Conservation (phyloP, 345 rosid species). For the Linum usitatissimum region DNA sequence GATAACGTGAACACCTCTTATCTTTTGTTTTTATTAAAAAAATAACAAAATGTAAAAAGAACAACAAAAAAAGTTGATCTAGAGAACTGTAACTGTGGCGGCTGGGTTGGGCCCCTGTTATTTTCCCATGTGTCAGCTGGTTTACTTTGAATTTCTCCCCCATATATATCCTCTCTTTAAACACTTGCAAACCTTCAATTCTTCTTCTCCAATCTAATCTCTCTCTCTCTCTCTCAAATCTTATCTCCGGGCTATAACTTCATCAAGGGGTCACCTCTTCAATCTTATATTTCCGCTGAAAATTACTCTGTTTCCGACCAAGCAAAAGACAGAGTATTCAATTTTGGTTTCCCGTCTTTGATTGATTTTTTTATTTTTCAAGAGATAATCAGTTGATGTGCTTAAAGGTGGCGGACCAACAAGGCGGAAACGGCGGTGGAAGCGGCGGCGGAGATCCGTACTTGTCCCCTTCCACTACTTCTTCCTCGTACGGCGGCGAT, state of each 20-base stretch:
- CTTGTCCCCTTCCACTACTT: background rate
- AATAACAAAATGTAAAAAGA: too few relatives aligned
- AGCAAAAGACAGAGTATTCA: background rate
- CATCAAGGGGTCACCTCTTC: background rate
- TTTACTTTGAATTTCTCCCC: background rate
- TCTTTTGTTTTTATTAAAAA: too few relatives aligned
- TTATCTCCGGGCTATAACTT: background rate
- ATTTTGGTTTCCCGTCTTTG: too few relatives aligned
- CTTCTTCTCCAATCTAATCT: background rate
- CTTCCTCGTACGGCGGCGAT: background rate
- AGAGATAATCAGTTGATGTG: conserved; percentile 22
- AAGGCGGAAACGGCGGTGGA: conserved; percentile 12
- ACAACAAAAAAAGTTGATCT: background rate
- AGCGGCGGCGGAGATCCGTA: background rate
- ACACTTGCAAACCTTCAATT: background rate
- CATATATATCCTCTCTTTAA: background rate
- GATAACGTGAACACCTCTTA: too few relatives aligned
- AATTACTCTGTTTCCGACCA: background rate
- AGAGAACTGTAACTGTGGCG: background rate
- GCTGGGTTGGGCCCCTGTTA: background rate
- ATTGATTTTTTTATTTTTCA: too few relatives aligned
- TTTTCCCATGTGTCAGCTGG: background rate
- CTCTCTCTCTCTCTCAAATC: background rate
- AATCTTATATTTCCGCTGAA: background rate
- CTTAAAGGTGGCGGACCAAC: conserved; percentile 32